Conservation (phyloP, 2,329 filamentous ascomycete species). For the Fusarium begoniae region DNA sequence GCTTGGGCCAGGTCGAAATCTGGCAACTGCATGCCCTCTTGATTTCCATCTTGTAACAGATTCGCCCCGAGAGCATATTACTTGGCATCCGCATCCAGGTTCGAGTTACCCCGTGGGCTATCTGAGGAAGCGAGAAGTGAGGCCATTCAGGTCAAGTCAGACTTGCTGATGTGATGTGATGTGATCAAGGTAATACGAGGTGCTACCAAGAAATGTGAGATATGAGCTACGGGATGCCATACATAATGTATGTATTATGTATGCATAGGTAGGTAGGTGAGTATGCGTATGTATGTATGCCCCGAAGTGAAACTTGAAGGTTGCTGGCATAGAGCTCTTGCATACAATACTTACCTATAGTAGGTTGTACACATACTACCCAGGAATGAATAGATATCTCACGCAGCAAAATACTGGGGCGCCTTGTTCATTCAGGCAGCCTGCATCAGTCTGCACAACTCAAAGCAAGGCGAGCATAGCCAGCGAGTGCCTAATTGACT, state of each 20-base stretch:
- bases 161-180: constrained; percentile 20
- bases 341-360: background rate
- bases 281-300: background rate
- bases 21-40: constrained; percentile 18
- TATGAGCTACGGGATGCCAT: constrained; percentile 14
- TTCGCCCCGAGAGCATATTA: background rate
- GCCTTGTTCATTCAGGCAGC: constrained; percentile 24
- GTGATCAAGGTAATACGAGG: constrained; percentile 15
- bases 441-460: constrained; percentile 21
- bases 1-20: constrained; percentile 29
- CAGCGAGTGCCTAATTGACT: constrained; percentile 18
- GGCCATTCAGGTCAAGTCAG: constrained; percentile 12
- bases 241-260: background rate
- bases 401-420: background rate
- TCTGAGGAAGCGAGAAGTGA: constrained; percentile 13
- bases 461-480: constrained; percentile 8
- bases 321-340: background rate
- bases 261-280: background rate
- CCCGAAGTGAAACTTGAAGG: constrained; percentile 4
- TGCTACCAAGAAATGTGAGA: constrained; percentile 14
- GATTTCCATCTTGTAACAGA: background rate
- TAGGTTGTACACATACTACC: background rate
- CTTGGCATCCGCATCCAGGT: constrained; percentile 18
- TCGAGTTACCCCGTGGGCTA: background rate
- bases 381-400: background rate